These are phyloP conservation scores for Urostyla sp. DNA, from an alignment of 73 alveolate genomes.

Conservation along the genomic window DNA sequence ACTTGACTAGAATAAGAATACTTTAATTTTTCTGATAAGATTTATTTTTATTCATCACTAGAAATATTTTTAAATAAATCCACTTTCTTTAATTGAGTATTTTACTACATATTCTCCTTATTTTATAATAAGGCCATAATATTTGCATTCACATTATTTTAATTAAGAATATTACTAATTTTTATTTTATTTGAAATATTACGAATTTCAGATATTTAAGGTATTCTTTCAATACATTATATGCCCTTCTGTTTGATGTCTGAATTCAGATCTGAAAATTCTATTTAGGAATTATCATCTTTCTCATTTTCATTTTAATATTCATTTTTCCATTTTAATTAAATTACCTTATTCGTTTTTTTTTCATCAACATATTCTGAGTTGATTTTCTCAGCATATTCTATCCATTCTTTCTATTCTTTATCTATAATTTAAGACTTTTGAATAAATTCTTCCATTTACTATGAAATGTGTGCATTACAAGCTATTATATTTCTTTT, in stretches of 20 bases:
- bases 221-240: slow-evolving; percentile 29
- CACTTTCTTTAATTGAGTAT: too few species aligned
- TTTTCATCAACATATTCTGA: too few species aligned
- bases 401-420: slow-evolving; percentile 18
- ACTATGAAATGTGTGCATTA: background rate
- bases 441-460: slow-evolving; percentile 13
- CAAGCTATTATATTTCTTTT: slow-evolving; percentile 43
- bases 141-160: slow-evolving; percentile 8
- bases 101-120: too few species aligned
- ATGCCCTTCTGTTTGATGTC: slow-evolving; percentile 43
- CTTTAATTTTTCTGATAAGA: too few species aligned
- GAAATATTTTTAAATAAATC: too few species aligned
- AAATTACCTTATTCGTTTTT: too few species aligned
- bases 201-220: slow-evolving; percentile 35
- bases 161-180: background rate
- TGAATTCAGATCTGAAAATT: slow-evolving; percentile 1
- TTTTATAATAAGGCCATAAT: background rate
- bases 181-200: background rate
- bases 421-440: background rate
- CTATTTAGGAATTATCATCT: slow-evolving; percentile 16
- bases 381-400: slow-evolving; percentile 14
- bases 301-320: background rate
- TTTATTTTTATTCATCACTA: too few species aligned
- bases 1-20: too few species aligned
- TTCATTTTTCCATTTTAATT: slow-evolving; percentile 3